Conservation (phyloP, 345 rosid genomes). For the Corchorus capsularis region DNA sequence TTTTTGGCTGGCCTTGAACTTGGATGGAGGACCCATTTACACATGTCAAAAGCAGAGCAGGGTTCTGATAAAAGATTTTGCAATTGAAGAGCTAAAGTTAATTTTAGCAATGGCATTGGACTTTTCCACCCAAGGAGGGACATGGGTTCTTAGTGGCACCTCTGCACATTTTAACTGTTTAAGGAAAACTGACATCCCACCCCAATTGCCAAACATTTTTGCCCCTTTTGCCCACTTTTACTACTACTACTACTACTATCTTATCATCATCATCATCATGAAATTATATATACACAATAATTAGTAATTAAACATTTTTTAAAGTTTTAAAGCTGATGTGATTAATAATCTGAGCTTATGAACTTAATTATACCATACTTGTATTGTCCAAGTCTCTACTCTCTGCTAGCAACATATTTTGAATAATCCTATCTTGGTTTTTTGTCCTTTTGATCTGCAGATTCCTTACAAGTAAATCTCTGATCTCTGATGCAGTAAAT, state of each 20-base stretch:
- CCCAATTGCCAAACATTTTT: slow-evolving; percentile 16
- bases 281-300: not conserved
- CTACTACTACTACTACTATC: not conserved
- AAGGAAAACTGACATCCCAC: slow-evolving; percentile 21
- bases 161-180: slow-evolving; percentile 38
- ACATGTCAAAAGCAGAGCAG: not conserved
- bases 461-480: not conserved
- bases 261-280: not conserved
- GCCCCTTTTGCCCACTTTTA: slow-evolving; percentile 15
- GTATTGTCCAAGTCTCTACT: no score
- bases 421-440: not conserved
- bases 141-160: slow-evolving; percentile 34
- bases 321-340: not conserved
- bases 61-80: slow-evolving; percentile 1
- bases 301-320: not conserved
- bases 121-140: not conserved
- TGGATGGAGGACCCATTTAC: not conserved
- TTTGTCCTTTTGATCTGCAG: not conserved
- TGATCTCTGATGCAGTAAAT: not conserved
- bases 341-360: not conserved
- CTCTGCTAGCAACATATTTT: not conserved
- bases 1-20: not conserved
- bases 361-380: not conserved
- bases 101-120: not conserved
- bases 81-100: not conserved